These are phyloP conservation scores for Dactylis glomerata DNA, from an alignment of 176 grass and related monocot genomes.

Conservation along the genomic window DNA sequence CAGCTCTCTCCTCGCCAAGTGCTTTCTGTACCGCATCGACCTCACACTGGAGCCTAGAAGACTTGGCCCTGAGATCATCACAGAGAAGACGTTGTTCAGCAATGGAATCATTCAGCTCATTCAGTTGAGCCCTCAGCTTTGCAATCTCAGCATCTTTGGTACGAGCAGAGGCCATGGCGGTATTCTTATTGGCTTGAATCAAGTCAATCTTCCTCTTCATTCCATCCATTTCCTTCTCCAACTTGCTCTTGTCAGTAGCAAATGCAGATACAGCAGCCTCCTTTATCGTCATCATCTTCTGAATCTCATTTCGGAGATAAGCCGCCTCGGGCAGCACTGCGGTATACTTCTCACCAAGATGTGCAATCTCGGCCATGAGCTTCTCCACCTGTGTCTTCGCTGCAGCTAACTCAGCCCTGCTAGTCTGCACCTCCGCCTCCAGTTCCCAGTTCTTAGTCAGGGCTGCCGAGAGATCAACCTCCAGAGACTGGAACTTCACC, in stretches of 20 bases:
- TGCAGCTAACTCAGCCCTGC: neutral
- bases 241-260: neutral
- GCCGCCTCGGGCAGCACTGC: neutral
- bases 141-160: slow-evolving; percentile 31
- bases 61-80: neutral
- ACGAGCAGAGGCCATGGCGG: neutral
- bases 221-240: neutral
- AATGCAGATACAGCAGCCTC: neutral
- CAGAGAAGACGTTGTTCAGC: neutral
- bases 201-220: neutral
- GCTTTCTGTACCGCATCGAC: neutral
- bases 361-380: neutral
- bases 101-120: neutral
- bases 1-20: slow-evolving; percentile 22
- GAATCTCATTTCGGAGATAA: neutral
- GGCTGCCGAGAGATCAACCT: neutral
- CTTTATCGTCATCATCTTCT: neutral
- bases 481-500: neutral
- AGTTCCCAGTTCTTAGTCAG: neutral
- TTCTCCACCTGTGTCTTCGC: neutral
- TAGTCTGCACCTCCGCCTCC: neutral
- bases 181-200: slow-evolving; percentile 53
- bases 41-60: slow-evolving; percentile 23
- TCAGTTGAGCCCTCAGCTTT: slow-evolving; percentile 24
- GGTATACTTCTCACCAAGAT: neutral